Conservation (phyloP, 148 eudicot genomes). For the Polygonum aviculare region DNA sequence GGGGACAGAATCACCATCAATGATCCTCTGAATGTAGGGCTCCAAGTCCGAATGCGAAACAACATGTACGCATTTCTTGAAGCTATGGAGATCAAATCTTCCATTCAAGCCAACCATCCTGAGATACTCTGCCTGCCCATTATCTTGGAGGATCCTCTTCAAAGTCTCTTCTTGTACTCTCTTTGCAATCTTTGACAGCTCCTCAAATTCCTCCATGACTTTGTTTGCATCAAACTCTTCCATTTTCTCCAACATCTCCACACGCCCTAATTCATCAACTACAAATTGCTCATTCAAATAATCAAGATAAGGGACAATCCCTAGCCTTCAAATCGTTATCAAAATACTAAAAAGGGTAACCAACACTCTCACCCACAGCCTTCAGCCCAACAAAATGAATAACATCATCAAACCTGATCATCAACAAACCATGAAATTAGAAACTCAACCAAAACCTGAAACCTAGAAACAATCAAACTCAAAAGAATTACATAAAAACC, state of each 20-base stretch:
- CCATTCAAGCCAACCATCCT: constrained; percentile 28
- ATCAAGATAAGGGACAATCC: too few species aligned
- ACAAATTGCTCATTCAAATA: too few species aligned
- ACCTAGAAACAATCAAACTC: too few species aligned
- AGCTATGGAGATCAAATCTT: constrained; percentile 51
- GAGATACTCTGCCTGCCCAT: constrained; percentile 23
- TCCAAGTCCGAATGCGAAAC: constrained; percentile 49
- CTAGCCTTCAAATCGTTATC: too few species aligned
- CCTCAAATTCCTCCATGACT: constrained; percentile 32
- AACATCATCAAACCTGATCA: too few species aligned
- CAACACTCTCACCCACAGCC: too few species aligned
- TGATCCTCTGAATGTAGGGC: constrained; percentile 56
- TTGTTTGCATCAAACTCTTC: constrained; percentile 21
- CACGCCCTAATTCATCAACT: not conserved
- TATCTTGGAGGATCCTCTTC: constrained; percentile 33
- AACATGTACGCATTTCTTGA: constrained; percentile 61
- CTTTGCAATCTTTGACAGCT: constrained; percentile 23
- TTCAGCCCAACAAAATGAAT: too few species aligned
- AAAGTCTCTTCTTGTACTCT: constrained; percentile 32
- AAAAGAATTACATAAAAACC: too few species aligned
- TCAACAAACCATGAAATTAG: too few species aligned
- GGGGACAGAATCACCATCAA: constrained; percentile 52
- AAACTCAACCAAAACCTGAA: too few species aligned
- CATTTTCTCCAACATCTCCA: constrained; percentile 11
- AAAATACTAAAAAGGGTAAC: too few species aligned